These are phyloP conservation scores for Silene vulgaris DNA, from an alignment of 179 eudicot genomes.

Conservation along the genomic window DNA sequence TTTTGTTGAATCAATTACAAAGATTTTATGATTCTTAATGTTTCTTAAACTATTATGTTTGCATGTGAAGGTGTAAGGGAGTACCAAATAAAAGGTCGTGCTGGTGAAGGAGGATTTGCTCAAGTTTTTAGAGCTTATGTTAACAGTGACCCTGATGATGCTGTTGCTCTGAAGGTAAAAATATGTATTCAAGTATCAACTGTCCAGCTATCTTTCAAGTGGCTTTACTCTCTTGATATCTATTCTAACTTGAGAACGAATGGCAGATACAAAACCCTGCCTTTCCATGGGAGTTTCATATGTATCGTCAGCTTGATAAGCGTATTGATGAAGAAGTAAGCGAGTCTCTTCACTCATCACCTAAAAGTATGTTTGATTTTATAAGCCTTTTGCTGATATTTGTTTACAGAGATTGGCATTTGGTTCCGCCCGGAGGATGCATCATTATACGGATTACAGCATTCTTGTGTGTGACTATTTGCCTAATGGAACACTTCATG, in stretches of 20 bases:
- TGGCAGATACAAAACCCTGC: slow-evolving; percentile 86
- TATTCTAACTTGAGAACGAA: slow-evolving; percentile 23
- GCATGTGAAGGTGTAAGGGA: slow-evolving; percentile 57
- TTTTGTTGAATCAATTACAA: neutral
- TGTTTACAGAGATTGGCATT: slow-evolving; percentile 62
- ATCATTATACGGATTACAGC: slow-evolving; percentile 80
- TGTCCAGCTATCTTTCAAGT: neutral
- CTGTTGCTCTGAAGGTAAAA: slow-evolving; percentile 83
- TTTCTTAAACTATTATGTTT: slow-evolving; percentile 13
- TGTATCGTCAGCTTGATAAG: slow-evolving; percentile 84
- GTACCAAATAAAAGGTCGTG: slow-evolving; percentile 90
- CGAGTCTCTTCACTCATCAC: slow-evolving; percentile 9
- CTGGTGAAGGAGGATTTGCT: slow-evolving; percentile 94
- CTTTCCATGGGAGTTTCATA: slow-evolving; percentile 94
- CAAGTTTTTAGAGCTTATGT: slow-evolving; percentile 80
- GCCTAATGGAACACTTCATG: slow-evolving; percentile 88
- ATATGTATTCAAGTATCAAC: neutral
- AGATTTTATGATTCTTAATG: slow-evolving; percentile 12
- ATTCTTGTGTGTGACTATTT: slow-evolving; percentile 76
- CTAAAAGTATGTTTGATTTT: neutral
- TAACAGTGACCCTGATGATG: slow-evolving; percentile 59
- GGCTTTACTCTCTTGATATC: slow-evolving; percentile 2
- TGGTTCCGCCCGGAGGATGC: slow-evolving; percentile 73
- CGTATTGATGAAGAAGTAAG: slow-evolving; percentile 61
- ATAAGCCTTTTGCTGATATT: slow-evolving; percentile 10